Base-by-base conservation (phyloP, 139 green algal species). In the Picochlorum sp. region DNA sequence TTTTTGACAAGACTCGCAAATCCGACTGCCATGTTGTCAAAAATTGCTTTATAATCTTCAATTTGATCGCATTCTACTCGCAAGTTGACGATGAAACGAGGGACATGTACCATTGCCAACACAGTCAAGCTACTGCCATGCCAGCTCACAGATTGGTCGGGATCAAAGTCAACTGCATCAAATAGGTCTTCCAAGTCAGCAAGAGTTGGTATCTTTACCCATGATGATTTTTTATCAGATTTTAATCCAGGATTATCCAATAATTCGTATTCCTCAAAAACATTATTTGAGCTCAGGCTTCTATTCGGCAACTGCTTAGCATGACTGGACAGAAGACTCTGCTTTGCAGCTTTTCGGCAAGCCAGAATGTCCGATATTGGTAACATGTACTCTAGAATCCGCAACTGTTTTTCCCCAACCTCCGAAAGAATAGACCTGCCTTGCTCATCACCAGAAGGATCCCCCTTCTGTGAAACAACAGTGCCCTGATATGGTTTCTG, bases 161-260 rank as follows among this genome's bases (percentile, higher is more conserved):
- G 73, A 22, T 74, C 41, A n/a, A 80, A 66, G 25, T 74, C 56
- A 4, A 81, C 51, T 3, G 67, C 61, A 4, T 52, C 14, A 32
- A 64, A 73, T 33, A 81, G 45, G 54, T 77, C 61, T 28, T 57
- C 49, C 10, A 81, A 59, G 12, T 80, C 70, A 0, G 41, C 33
- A 37, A 75, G 62, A 20, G 62, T 68, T 2, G 71, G 74, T 24
- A 55, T 35, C 3, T 57, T 33, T 36, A 66, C 39, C 33, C 39
- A 30, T 5, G n/a, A 20, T 8, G 61, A 39, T 7, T 20, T 24
- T 53, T 0, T n/a, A 31, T n/a, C n/a, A n/a, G 20, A n/a, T 29
- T 29, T 20, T 26, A 16, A 16, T 26, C 39, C 22, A 16, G 22
- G 22, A 47, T 47, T 47, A 47, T 47, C 39, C 22, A 47, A 16